These are phyloP conservation scores for Mycogone perniciosa DNA, from an alignment of 2,329 filamentous ascomycete genomes.

Conservation along the genomic window DNA sequence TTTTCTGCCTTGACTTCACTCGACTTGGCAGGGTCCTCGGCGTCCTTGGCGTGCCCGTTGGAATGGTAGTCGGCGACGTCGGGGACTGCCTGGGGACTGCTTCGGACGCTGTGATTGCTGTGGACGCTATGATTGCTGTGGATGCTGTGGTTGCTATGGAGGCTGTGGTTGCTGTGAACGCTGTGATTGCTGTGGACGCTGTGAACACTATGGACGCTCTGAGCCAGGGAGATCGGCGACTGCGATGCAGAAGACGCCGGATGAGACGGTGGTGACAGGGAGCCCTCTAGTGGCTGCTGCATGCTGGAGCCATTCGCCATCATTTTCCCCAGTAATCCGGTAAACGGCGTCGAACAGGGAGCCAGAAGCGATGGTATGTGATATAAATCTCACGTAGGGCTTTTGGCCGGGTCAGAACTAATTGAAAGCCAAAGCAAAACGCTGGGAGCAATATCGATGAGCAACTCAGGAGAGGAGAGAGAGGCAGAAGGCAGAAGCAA, in stretches of 20 bases:
- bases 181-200: not conserved
- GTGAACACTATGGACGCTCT: conserved; percentile 2
- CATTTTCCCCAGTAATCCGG: not conserved
- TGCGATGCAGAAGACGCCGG: conserved; percentile 10
- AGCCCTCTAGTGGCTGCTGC: conserved; percentile 10
- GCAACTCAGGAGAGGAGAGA: too few species aligned
- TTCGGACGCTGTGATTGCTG: not conserved
- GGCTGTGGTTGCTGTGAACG: not conserved
- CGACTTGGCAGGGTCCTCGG: conserved; percentile 5
- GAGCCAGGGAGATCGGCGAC: conserved; percentile 12
- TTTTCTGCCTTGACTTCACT: conserved; percentile 11
- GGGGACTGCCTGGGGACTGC: conserved; percentile 4
- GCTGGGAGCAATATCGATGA: too few species aligned
- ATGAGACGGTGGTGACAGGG: conserved; percentile 10
- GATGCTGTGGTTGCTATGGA: not conserved
- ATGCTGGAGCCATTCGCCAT: conserved; percentile 11
- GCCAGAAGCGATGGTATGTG: not conserved
- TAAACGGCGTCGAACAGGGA: not conserved
- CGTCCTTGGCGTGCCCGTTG: not conserved
- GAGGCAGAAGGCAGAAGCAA: too few species aligned
- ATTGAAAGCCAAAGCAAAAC: too few species aligned
- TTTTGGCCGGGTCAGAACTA: too few species aligned
- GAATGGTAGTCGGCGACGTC: conserved; percentile 6
- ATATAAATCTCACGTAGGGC: too few species aligned
- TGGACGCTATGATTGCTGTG: not conserved